phyloP scores from a whole-genome alignment of 164 flowering plant species.

The Euptelea pleiosperma region DNA sequence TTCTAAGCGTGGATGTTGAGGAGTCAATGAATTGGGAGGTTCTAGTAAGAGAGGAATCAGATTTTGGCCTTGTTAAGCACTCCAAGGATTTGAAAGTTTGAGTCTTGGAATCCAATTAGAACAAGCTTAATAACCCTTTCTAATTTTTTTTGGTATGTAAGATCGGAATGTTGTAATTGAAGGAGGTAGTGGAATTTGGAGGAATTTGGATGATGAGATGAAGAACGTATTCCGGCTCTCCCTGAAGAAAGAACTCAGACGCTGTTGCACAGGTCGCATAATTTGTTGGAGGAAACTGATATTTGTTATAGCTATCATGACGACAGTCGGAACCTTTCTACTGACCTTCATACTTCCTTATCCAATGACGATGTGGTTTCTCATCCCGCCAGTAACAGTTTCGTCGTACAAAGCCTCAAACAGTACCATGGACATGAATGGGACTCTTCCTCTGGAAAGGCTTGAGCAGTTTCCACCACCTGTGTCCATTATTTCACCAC shows the following conservation, averaged over 20 bases:
- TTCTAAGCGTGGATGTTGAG: neutral
- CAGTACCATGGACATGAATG: constrained; percentile 19
- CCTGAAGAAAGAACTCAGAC: constrained; percentile 29
- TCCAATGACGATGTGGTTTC: constrained; percentile 36
- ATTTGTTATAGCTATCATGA: constrained; percentile 35
- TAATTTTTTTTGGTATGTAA: neutral
- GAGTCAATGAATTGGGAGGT: too few species aligned
- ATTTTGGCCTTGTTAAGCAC: neutral
- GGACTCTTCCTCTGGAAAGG: constrained; percentile 21
- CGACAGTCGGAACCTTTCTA: constrained; percentile 41
- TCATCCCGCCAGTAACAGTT: constrained; percentile 22
- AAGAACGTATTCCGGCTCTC: constrained; percentile 18
- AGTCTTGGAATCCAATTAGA: too few species aligned
- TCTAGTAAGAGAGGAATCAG: too few species aligned
- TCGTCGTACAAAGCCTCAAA: constrained; percentile 28
- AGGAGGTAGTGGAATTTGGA: constrained; percentile 5
- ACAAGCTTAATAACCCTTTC: neutral
- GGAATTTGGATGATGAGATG: constrained; percentile 31
- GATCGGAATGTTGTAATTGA: constrained; percentile 2
- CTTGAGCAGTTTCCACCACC: constrained; percentile 17
- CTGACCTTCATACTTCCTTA: constrained; percentile 42
- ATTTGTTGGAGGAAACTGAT: constrained; percentile 57
- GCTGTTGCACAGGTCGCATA: constrained; percentile 22
- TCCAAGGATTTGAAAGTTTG: too few species aligned
- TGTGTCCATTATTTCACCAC: constrained; percentile 22